Evolutionary conservation across 257 asterid species (phyloP).

Genomic region (Schizonepeta tenuifolia): DNA sequence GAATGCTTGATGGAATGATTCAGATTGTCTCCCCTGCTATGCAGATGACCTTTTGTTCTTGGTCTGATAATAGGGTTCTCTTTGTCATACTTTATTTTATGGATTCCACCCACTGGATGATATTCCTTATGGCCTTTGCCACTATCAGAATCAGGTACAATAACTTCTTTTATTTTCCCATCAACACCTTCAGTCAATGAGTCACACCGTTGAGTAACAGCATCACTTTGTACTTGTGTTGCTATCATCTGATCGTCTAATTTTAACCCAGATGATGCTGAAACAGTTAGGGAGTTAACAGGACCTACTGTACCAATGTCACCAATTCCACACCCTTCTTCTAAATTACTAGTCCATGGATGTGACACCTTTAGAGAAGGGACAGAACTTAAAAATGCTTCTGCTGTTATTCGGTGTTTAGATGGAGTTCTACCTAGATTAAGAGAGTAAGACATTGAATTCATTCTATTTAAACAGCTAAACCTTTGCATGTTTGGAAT

Average conservation of each 20-base stretch:
- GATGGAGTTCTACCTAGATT: constrained; percentile 30
- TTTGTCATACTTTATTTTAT: constrained; percentile 24
- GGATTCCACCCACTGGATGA: constrained; percentile 31
- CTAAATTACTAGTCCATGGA: constrained; percentile 31
- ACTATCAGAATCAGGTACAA: constrained; percentile 35
- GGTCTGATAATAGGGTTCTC: constrained; percentile 32
- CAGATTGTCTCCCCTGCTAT: constrained; percentile 28
- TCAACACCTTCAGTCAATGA: constrained; percentile 37
- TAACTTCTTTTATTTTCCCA: constrained; percentile 35
- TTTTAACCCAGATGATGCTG: constrained; percentile 38
- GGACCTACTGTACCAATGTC: constrained; percentile 34
- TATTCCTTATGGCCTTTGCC: constrained; percentile 36
- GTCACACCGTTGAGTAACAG: constrained; percentile 35
- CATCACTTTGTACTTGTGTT: constrained; percentile 36
- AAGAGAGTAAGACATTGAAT: constrained; percentile 27
- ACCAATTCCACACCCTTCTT: constrained; percentile 33
- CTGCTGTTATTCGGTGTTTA: constrained; percentile 27
- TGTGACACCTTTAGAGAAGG: constrained; percentile 39
- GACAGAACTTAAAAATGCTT: constrained; percentile 26
- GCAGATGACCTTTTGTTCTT: constrained; percentile 37
- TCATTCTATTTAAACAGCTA: constrained; percentile 31
- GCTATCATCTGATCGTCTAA: constrained; percentile 40
- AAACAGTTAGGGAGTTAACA: constrained; percentile 23
- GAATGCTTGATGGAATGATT: constrained; percentile 38
- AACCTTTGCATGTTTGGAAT: constrained; percentile 26